Conservation (phyloP, 2,329 filamentous ascomycete species). For the Davidsoniella virescens region DNA sequence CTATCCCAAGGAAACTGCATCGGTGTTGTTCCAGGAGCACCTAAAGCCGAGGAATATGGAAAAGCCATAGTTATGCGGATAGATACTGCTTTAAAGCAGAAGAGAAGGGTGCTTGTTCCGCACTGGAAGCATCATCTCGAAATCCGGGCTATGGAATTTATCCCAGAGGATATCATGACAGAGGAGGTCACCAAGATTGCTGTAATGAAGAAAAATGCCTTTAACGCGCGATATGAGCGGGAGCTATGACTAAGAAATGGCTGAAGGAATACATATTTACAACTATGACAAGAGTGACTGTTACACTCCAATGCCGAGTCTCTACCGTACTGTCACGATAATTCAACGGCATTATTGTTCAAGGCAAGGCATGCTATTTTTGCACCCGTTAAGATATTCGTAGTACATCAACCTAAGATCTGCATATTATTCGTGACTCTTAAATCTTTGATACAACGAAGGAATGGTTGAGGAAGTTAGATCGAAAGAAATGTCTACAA, state of each 20-base stretch:
- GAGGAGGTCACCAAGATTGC: not conserved
- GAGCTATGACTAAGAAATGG: too few relatives aligned
- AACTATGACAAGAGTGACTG: too few relatives aligned
- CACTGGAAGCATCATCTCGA: not conserved
- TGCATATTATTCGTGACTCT: too few relatives aligned
- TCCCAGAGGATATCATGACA: not conserved
- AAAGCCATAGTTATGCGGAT: not conserved
- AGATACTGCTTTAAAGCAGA: not conserved
- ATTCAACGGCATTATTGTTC: too few relatives aligned
- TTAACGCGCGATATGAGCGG: not conserved
- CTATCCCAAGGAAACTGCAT: slow-evolving; percentile 16
- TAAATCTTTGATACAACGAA: too few relatives aligned
- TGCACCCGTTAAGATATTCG: too few relatives aligned
- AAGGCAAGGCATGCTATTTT: too few relatives aligned
- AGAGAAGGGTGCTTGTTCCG: not conserved
- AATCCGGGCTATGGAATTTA: not conserved
- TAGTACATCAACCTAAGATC: too few relatives aligned
- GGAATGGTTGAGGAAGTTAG: too few relatives aligned
- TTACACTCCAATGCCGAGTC: too few relatives aligned
- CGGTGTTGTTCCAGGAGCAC: slow-evolving; percentile 13
- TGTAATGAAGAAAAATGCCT: not conserved
- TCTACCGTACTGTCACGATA: too few relatives aligned
- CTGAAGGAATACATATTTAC: not conserved
- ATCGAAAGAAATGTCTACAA: too few relatives aligned
- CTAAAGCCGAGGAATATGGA: slow-evolving; percentile 2